Base-by-base conservation (phyloP, 768 basidiomycete genomes). In the Suillus paluster region DNA sequence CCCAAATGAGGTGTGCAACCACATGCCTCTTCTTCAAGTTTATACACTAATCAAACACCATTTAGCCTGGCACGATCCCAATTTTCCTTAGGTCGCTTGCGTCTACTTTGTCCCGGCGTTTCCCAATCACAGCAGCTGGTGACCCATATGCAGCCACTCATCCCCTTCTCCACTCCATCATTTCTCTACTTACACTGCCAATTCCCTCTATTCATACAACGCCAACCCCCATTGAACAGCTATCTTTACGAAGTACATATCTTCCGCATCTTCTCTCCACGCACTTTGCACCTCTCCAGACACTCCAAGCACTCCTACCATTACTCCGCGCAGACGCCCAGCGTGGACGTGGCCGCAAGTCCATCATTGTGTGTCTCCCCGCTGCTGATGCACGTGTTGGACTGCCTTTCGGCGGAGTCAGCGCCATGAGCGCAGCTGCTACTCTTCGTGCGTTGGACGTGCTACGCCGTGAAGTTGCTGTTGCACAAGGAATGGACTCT, bases 31-130 rank as follows among this genome's bases (percentile, higher is more conserved):
- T 17, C n/a, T 44, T 27, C 7, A 38, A 58, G 17, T 60, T 25
- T 30, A 12, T 17, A n/a, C n/a, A n/a, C 46, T 62, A 52, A 75
- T n/a, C 19, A 10, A 42, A 59, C 56, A 39, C 33, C 41, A 55
- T 48, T 44, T 61, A 95, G 93, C 88, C 89, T 36, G 86, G 83
- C 2, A 88, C 88, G 3, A 81, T 93, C 54, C 82, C 87, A 0
- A 80, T 86, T 49, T 95, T 95, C 79, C 80, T 95, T 45, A 88
- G 94, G 59, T 94, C 93, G 9, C 78, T 96, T 42, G 81, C 86
- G 3, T 90, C 94, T 0, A 87, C 92, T 0, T 81, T 96, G 10
- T 90, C 90, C 19, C 88, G 92, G 64, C 85, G 87, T 53, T 96
- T 94, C 77, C 94, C 94, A 4, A 83, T 93, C 66, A 87, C 84